Conservation (phyloP, 306 rosid species). For the Trifolium subterraneum region DNA sequence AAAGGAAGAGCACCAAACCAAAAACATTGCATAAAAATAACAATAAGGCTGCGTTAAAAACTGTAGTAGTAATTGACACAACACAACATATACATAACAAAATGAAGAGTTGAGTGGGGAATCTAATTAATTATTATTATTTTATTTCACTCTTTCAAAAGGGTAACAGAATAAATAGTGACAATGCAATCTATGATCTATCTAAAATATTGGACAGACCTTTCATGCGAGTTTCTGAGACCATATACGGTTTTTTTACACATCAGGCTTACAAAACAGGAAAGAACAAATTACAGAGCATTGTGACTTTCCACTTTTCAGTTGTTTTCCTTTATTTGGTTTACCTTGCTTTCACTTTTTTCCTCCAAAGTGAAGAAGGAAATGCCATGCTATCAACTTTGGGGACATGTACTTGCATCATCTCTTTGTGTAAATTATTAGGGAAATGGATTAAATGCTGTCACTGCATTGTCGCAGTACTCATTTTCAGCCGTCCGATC, state of each 20-base stretch:
- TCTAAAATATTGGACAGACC: slow-evolving; percentile 43
- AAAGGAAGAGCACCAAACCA: neutral
- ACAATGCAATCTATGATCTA: slow-evolving; percentile 28
- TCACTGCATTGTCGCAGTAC: too few species aligned
- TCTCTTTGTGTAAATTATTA: too few species aligned
- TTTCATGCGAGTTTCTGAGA: slow-evolving; percentile 46
- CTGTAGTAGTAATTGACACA: slow-evolving; percentile 41
- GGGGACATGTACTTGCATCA: slow-evolving; percentile 27
- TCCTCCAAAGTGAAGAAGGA: neutral
- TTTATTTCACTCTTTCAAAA: slow-evolving; percentile 20
- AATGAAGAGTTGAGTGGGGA: slow-evolving; percentile 29
- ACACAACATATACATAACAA: neutral
- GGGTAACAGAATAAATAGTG: slow-evolving; percentile 37
- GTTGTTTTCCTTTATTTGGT: slow-evolving; percentile 36
- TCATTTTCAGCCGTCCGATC: too few species aligned
- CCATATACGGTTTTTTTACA: slow-evolving; percentile 22
- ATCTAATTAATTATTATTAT: slow-evolving; percentile 36
- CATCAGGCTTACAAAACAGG: slow-evolving; percentile 35
- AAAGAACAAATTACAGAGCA: slow-evolving; percentile 36
- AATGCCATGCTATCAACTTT: slow-evolving; percentile 32
- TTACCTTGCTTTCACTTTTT: neutral
- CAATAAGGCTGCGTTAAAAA: slow-evolving; percentile 41
- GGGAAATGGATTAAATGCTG: too few species aligned
- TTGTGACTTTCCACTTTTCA: slow-evolving; percentile 41
- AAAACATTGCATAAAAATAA: slow-evolving; percentile 2